Percentiles rank a stretch among this genome's conserved stretches.
Conservation (phyloP, 2,329 filamentous ascomycete species). For the Rugonectria rugulosa region DNA sequence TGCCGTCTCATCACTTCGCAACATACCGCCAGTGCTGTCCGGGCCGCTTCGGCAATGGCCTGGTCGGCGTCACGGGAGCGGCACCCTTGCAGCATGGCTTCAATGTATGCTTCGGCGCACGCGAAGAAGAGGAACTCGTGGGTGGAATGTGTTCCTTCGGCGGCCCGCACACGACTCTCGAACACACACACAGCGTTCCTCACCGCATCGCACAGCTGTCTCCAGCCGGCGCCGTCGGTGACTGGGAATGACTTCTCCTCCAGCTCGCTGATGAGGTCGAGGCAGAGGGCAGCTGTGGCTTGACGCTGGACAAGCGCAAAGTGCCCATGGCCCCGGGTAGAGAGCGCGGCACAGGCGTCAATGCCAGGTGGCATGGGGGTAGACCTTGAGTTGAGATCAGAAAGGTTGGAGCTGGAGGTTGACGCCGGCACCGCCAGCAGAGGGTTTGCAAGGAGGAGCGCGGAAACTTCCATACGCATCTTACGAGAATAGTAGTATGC, state of each 20-base stretch:
- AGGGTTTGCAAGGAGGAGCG: conserved; percentile 8
- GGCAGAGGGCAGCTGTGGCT: conserved; percentile 8
- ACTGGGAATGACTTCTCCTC: conserved; percentile 19
- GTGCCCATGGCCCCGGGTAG: conserved; percentile 13
- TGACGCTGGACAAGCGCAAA: conserved; percentile 18
- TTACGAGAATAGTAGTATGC: conserved; percentile 56
- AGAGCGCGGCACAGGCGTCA: conserved; percentile 9
- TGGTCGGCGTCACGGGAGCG: conserved; percentile 10
- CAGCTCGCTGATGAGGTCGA: conserved; percentile 18
- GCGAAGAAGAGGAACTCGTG: conserved; percentile 20
- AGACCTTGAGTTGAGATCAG: background rate
- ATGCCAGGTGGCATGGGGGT: background rate
- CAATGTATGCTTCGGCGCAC: conserved; percentile 17
- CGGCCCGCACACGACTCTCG: conserved; percentile 15
- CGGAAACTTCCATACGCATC: conserved; percentile 43
- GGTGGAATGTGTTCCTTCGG: conserved; percentile 12
- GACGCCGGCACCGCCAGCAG: background rate
- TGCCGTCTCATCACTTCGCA: conserved; percentile 15
- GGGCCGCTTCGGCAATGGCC: conserved; percentile 9
- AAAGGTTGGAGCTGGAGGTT: background rate
- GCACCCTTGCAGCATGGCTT: conserved; percentile 1
- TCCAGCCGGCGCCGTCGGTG: conserved; percentile 7
- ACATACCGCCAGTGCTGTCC: conserved; percentile 13
- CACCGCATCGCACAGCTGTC: conserved; percentile 7
- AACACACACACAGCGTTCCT: conserved; percentile 4